Evolutionary conservation across 1,284 basidiomycete species (phyloP), one percentile per base, ranked within the genome.

Genomic region (Tausonia pullulans): DNA sequence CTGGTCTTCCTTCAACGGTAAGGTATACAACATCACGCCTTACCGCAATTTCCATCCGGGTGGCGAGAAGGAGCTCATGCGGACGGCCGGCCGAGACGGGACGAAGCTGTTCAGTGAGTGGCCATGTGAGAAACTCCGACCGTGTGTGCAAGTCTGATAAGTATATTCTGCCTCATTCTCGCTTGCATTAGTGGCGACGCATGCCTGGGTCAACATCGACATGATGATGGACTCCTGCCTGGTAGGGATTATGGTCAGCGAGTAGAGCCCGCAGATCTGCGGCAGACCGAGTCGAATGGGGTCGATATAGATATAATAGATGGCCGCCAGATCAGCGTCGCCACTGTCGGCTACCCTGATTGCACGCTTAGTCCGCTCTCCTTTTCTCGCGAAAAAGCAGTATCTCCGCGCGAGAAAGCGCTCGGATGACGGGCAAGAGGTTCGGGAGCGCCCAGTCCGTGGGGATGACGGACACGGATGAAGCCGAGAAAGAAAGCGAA

Each of bases 11-110:
- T 87, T 98, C 77, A 85, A 87, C 69, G 93, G 93, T 58, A 94
- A 90, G 73, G 93, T 98, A 39, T 98, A 98, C 79, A 97, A 98
- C 74, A 88, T 98, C 58, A 95, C 93, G 2, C 84, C 88, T 0
- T 98, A 98, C 75, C 76, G 97, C 5, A 80, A 85, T 0, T 98
- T 87, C 72, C 96, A 98, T 74, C 95, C 95, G 0, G 95, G 95
- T 10, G 96, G 95, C 6, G 90, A 87, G 76, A 86, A 86, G 70
- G 91, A 98, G 73, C 79, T 98, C 52, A 89, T 98, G 90, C 83
- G 95, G n/a, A 88, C 88, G 13, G 95, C 95, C 5, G 95, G 96
- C 1, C 80, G 92, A 65, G 96, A 98, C 73, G 94, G 94, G 11
- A 92, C 91, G 0, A 87, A 91, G 72, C 79, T 98, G 39, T 98